Evolutionary conservation across 305 asterid species (phyloP).

Genomic region (Andrographis paniculata): DNA sequence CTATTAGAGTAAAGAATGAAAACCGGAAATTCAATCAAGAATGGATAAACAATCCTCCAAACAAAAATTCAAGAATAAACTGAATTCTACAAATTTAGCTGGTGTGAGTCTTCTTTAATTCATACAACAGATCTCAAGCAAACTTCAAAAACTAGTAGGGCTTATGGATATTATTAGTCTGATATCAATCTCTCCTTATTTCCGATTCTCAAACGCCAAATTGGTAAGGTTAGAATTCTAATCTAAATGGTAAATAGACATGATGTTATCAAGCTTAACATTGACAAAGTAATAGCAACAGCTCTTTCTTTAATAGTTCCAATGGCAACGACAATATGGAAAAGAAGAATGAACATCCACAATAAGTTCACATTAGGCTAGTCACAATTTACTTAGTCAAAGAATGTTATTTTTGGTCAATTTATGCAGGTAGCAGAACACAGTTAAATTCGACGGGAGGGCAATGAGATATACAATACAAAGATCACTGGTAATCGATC

Average conservation of each 20-base stretch:
- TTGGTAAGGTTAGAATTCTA: too few species aligned
- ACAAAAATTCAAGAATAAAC: constrained; percentile 2
- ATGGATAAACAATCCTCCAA: constrained; percentile 1
- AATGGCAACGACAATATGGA: constrained; percentile 2
- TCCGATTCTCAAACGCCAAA: too few species aligned
- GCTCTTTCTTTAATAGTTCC: neutral
- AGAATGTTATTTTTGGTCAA: too few species aligned
- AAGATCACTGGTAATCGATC: neutral
- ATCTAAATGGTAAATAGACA: too few species aligned
- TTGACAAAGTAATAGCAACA: neutral
- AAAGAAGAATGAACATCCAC: neutral
- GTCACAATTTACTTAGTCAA: too few species aligned
- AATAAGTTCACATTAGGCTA: neutral
- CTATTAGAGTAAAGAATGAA: constrained; percentile 34
- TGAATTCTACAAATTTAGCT: neutral
- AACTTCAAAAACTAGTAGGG: constrained; percentile 9
- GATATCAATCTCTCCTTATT: too few species aligned
- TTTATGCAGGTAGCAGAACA: too few species aligned
- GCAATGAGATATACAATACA: constrained; percentile 1
- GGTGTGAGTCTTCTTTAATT: neutral
- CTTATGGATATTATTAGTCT: neutral
- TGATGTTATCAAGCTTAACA: too few species aligned
- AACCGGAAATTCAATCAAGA: constrained; percentile 11
- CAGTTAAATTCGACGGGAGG: too few species aligned
- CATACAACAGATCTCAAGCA: neutral